These are phyloP conservation scores for Micromonas commoda DNA, from an alignment of 139 green algal species.

Conservation along the genomic window DNA sequence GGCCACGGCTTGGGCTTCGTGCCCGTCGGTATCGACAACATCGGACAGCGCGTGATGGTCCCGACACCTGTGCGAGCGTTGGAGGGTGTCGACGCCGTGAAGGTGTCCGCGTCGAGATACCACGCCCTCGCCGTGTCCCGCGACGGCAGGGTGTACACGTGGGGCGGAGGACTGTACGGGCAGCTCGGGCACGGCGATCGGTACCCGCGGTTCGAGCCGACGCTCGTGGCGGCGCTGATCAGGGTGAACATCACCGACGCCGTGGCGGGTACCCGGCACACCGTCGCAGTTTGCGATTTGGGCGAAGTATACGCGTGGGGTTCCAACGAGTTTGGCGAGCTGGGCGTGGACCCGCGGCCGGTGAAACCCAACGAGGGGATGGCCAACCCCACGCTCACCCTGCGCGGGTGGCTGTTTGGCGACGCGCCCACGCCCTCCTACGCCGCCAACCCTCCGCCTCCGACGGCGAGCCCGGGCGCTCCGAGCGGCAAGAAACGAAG, in stretches of 20 bases:
- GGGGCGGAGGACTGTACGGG: conserved; percentile 49
- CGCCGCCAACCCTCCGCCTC: no score
- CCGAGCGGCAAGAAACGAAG: background rate
- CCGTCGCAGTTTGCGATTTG: conserved; percentile 38
- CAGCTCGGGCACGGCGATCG: conserved; percentile 45
- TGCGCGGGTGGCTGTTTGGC: background rate
- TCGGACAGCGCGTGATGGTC: background rate
- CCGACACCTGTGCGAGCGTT: background rate
- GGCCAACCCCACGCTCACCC: background rate
- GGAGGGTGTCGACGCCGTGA: background rate
- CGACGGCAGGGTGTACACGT: conserved; percentile 54
- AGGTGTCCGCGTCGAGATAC: conserved; percentile 34
- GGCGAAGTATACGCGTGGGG: conserved; percentile 40
- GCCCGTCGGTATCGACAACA: background rate
- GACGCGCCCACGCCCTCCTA: background rate
- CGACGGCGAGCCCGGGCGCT: background rate
- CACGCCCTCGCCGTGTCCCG: conserved; percentile 48
- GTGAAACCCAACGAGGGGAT: background rate
- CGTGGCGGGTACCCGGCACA: conserved; percentile 46
- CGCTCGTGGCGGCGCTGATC: background rate
- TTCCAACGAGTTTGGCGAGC: conserved; percentile 31
- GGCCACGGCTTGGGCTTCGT: conserved; percentile 9
- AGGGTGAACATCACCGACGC: conserved; percentile 25
- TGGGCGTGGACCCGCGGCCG: background rate
- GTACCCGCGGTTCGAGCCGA: background rate